Evolutionary conservation across 73 alveolate genomes (phyloP).

Genomic region (Breviolum minutum): DNA sequence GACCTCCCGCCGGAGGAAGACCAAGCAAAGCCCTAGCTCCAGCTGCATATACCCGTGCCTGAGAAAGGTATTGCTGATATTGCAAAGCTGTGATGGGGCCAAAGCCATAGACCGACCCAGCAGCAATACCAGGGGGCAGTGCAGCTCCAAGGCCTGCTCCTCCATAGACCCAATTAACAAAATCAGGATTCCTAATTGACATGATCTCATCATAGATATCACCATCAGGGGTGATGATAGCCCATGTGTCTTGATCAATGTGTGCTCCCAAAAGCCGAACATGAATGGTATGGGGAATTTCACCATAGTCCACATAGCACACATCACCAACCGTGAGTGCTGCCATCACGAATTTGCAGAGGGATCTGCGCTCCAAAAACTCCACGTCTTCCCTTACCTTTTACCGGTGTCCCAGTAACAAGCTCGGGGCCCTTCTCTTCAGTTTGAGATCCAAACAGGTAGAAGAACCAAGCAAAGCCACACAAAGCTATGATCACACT

Average conservation of each 20-base stretch:
- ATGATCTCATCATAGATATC: slow-evolving; percentile 28
- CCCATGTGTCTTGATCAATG: neutral
- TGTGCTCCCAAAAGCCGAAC: neutral
- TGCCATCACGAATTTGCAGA: neutral
- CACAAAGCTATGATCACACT: neutral
- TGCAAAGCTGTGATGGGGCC: slow-evolving; percentile 18
- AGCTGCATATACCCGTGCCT: slow-evolving; percentile 21
- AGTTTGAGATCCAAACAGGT: neutral
- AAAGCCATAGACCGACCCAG: slow-evolving; percentile 8
- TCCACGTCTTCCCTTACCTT: neutral
- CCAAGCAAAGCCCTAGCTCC: neutral
- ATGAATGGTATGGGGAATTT: neutral
- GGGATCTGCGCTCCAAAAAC: neutral
- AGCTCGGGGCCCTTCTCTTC: neutral
- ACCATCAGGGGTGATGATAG: slow-evolving; percentile 15
- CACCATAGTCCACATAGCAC: neutral
- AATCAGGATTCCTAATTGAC: neutral
- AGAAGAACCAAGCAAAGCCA: neutral
- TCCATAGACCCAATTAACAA: neutral
- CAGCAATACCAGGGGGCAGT: neutral
- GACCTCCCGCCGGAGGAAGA: neutral
- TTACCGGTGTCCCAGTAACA: no score
- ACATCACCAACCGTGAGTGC: neutral
- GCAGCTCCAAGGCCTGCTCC: neutral
- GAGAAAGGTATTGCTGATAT: neutral